Evolutionary conservation across 78 protist genomes (phyloP).

Genomic region (Dictyostelium brefeldianum): DNA sequence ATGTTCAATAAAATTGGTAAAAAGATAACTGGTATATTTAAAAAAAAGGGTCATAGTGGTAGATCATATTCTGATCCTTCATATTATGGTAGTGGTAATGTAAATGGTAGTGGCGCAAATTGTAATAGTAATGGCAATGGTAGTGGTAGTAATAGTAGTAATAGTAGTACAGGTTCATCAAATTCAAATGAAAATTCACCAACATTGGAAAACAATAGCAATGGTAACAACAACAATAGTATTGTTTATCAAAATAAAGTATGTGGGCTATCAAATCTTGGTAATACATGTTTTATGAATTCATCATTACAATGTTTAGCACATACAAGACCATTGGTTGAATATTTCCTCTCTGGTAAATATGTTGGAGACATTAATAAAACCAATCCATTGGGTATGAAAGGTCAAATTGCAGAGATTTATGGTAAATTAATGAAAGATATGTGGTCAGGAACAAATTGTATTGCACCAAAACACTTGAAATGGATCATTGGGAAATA

Average conservation of each 20-base stretch:
- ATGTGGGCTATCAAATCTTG: conserved; percentile 79
- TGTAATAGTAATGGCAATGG: neutral
- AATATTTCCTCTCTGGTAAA: conserved; percentile 80
- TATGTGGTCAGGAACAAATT: conserved; percentile 87
- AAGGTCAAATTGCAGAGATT: conserved; percentile 89
- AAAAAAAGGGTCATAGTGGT: neutral
- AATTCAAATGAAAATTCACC: conserved; percentile 28
- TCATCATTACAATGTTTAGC: conserved; percentile 94
- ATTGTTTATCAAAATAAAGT: conserved; percentile 8
- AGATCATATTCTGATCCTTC: neutral
- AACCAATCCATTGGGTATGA: conserved; percentile 90
- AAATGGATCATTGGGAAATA: conserved; percentile 86
- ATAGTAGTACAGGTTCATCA: neutral
- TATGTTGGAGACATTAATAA: conserved; percentile 84
- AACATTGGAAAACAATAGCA: neutral
- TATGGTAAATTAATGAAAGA: conserved; percentile 85
- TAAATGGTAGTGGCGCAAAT: neutral
- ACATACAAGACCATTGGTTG: conserved; percentile 76
- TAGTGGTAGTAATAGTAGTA: neutral
- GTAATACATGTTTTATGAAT: conserved; percentile 98
- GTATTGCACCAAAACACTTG: conserved; percentile 84
- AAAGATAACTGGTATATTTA: neutral
- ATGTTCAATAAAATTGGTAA: neutral
- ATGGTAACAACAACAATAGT: neutral
- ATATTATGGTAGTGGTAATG: neutral